Conservation (phyloP, 495 filamentous ascomycete genomes). For the Hyaloscypha hepaticicola region DNA sequence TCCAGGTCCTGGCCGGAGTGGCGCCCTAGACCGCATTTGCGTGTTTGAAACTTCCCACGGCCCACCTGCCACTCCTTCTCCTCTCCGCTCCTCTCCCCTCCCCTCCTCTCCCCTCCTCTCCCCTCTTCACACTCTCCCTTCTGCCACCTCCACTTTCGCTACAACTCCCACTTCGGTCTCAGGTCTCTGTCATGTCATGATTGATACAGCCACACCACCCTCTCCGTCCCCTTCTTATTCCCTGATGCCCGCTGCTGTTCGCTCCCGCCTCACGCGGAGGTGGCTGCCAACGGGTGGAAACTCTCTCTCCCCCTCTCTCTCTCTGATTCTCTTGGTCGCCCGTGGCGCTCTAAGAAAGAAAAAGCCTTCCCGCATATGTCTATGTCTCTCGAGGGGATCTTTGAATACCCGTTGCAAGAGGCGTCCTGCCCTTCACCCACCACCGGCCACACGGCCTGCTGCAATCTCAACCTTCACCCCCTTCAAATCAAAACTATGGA, state of each 20-base stretch:
- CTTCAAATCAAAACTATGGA: neutral
- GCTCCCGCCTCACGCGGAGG: constrained; percentile 4
- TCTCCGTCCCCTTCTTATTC: neutral
- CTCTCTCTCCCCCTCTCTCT: neutral
- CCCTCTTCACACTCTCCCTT: too few relatives aligned
- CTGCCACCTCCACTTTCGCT: too few relatives aligned
- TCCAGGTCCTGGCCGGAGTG: neutral
- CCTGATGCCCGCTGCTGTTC: neutral
- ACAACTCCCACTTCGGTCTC: too few relatives aligned
- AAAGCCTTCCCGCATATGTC: constrained; percentile 2
- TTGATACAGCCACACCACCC: neutral
- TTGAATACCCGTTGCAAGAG: constrained; percentile 9
- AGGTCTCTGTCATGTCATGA: too few relatives aligned
- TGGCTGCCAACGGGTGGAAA: constrained; percentile 9
- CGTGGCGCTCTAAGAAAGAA: too few relatives aligned
- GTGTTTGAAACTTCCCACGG: neutral
- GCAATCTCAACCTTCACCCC: neutral
- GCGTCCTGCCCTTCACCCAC: too few relatives aligned
- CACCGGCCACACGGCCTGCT: neutral
- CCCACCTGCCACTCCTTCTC: neutral
- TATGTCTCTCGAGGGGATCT: constrained; percentile 12
- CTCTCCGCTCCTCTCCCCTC: too few relatives aligned
- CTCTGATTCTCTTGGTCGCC: neutral
- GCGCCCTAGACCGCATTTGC: neutral
- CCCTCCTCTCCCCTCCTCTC: too few relatives aligned